Evolutionary conservation across 2,329 filamentous ascomycete species (phyloP), one percentile per base, ranked within the genome.

Genomic region (Biscogniauxia mediterranea): DNA sequence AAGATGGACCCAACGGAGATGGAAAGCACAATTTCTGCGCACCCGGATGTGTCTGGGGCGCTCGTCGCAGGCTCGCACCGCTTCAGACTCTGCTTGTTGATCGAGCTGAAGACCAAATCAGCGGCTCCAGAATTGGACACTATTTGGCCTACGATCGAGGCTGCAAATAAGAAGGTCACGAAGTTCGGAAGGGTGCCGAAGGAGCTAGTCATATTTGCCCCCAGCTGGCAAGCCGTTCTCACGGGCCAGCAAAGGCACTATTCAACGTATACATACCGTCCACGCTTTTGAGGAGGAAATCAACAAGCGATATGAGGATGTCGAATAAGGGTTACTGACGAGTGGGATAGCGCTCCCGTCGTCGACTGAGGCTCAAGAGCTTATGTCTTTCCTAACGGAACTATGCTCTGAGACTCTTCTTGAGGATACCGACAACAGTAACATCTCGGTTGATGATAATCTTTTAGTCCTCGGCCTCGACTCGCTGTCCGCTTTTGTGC

Each of bases 1-100:
- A 79, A 73, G 57, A 75, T 75, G 59, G 77, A 79, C 5, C 76
- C 77, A 3, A 77, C 71, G 1, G 78, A 69, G n/a, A 79, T 75
- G 57, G 78, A 75, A 72, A 76, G 78, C 19, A 71, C 68, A 0
- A 77, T 77, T 9, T 74, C 75, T 0, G 58, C 66, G 8, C 65
- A 67, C 21, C 64, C 64, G 0, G 63, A 66, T 7, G 68, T 71
- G 13, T 63, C 51, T 15, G 69, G 69, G 21, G 69, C 62, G 5
- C 61, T 71, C n/a, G 62, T 69, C 1, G 67, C 69, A 6, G 69
- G 69, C 21, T 69, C 68, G 3, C 64, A 68, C 60, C 69, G 68
- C 15, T 65, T 68, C 53, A 65, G 68, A 6, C 59, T 69, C 13
- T 72, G 70, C 23, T 56, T 72, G n/a, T 63, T 72, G 1, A 53